Evolutionary conservation across 768 basidiomycete genomes (phyloP).

Genomic region (Leccinum fibrillosum): DNA sequence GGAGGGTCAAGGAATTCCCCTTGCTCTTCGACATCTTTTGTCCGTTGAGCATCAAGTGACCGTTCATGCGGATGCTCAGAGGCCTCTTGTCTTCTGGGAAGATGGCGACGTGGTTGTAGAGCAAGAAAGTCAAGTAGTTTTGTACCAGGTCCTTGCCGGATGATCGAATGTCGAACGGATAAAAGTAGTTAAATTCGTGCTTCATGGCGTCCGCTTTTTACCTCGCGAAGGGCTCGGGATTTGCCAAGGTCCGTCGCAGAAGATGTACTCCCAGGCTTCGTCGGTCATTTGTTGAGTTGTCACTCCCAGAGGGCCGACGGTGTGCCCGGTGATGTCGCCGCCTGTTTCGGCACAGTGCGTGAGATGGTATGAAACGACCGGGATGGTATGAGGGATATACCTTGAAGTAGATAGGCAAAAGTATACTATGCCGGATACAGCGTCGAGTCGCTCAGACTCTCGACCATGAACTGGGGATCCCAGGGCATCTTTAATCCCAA

Average conservation of each 20-base stretch:
- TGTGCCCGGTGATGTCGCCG: too few relatives aligned
- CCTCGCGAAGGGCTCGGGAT: slow-evolving; percentile 56
- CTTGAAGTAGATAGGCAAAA: slow-evolving; percentile 85
- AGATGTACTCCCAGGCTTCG: slow-evolving; percentile 95
- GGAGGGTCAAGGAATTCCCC: slow-evolving; percentile 90
- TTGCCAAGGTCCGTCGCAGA: slow-evolving; percentile 74
- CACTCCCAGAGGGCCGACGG: slow-evolving; percentile 39
- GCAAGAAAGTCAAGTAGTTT: slow-evolving; percentile 90
- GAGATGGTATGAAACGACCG: background rate
- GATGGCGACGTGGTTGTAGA: slow-evolving; percentile 94
- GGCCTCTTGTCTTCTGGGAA: slow-evolving; percentile 91
- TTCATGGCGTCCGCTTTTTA: slow-evolving; percentile 83
- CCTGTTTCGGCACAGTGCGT: too few relatives aligned
- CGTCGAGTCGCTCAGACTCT: slow-evolving; percentile 95
- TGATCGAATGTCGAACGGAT: slow-evolving; percentile 96
- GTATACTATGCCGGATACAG: slow-evolving; percentile 99
- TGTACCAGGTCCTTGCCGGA: slow-evolving; percentile 97
- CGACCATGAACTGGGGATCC: slow-evolving; percentile 95
- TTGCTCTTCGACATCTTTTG: slow-evolving; percentile 99
- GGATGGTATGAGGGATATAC: slow-evolving; percentile 40
- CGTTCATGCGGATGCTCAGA: slow-evolving; percentile 88
- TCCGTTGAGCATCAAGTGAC: slow-evolving; percentile 94
- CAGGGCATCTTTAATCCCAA: slow-evolving; percentile 96
- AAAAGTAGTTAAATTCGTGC: slow-evolving; percentile 94
- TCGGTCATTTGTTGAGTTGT: slow-evolving; percentile 92